Percentiles rank a stretch among this genome's conserved stretches.
phyloP scores from a whole-genome alignment of 2,329 filamentous ascomycete species.

The Calonectria henricotiae region DNA sequence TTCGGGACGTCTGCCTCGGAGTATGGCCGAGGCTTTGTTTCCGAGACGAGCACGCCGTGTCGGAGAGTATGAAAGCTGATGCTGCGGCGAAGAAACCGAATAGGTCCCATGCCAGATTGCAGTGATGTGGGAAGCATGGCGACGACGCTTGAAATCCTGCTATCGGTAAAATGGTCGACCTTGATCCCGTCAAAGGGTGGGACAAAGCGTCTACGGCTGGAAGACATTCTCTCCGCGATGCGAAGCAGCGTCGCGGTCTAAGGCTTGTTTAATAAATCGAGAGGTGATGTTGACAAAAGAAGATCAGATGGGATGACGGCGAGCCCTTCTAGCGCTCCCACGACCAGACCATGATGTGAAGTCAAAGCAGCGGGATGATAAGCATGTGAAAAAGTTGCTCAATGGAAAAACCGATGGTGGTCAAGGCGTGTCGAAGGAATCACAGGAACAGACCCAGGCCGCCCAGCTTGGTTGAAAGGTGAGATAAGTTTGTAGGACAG shows the following conservation, averaged over 20 bases:
- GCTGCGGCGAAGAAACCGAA: constrained; percentile 66
- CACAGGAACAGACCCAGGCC: constrained; percentile 18
- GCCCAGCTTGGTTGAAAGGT: constrained; percentile 22
- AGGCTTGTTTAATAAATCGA: neutral
- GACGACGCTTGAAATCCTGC: constrained; percentile 66
- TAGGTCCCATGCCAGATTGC: constrained; percentile 66
- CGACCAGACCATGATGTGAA: constrained; percentile 41
- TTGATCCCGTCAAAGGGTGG: constrained; percentile 53
- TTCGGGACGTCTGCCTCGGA: constrained; percentile 45
- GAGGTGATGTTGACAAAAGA: neutral
- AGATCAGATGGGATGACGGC: constrained; percentile 11
- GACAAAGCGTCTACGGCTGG: constrained; percentile 40
- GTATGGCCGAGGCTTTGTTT: constrained; percentile 42
- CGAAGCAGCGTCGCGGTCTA: neutral
- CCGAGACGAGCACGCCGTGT: constrained; percentile 37
- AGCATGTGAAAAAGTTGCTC: constrained; percentile 23
- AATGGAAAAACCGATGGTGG: constrained; percentile 21
- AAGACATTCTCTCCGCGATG: constrained; percentile 38
- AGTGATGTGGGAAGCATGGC: constrained; percentile 70
- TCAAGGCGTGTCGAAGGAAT: constrained; percentile 21
- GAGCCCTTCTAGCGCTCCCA: constrained; percentile 17
- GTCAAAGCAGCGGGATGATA: constrained; percentile 18
- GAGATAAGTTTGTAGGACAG: constrained; percentile 14
- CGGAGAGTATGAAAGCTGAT: constrained; percentile 56
- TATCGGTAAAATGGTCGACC: constrained; percentile 55